These are phyloP conservation scores for Xylariales sp. DNA, from an alignment of 2,329 filamentous ascomycete genomes.

Conservation along the genomic window DNA sequence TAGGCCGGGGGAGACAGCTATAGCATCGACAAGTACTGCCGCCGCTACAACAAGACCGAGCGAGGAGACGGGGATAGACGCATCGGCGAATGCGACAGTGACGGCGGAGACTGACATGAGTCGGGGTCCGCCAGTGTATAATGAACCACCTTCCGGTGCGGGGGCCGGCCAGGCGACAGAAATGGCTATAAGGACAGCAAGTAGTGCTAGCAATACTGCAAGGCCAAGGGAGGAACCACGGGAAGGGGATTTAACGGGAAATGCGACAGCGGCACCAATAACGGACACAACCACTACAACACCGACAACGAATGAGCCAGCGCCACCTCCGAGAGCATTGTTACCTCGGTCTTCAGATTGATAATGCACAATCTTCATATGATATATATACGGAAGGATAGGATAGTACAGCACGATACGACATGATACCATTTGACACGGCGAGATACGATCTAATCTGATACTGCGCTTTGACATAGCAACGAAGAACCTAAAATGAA, in stretches of 20 bases:
- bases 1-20: conserved; percentile 11
- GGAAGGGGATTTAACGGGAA: neutral
- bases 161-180: neutral
- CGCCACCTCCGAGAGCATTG: conserved; percentile 41
- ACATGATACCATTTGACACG: neutral
- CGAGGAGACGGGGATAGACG: neutral
- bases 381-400: neutral
- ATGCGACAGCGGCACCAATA: conserved; percentile 1
- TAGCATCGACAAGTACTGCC: conserved; percentile 1
- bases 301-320: conserved; percentile 34
- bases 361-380: neutral
- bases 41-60: neutral
- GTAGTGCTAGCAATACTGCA: neutral
- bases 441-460: neutral
- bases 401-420: neutral
- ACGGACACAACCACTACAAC: conserved; percentile 3
- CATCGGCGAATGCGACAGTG: neutral
- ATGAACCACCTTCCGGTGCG: no score
- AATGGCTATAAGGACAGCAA: neutral
- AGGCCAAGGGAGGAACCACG: neutral
- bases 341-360: conserved; percentile 33
- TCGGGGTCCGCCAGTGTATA: no score
- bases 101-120: no score
- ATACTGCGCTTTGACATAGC: neutral
- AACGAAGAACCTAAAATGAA: no score